A percentile compares a stretch with the other conserved stretches of the same genome.
Evolutionary conservation across 306 rosid genomes (phyloP).

Genomic region (Acacia crassicarpa): DNA sequence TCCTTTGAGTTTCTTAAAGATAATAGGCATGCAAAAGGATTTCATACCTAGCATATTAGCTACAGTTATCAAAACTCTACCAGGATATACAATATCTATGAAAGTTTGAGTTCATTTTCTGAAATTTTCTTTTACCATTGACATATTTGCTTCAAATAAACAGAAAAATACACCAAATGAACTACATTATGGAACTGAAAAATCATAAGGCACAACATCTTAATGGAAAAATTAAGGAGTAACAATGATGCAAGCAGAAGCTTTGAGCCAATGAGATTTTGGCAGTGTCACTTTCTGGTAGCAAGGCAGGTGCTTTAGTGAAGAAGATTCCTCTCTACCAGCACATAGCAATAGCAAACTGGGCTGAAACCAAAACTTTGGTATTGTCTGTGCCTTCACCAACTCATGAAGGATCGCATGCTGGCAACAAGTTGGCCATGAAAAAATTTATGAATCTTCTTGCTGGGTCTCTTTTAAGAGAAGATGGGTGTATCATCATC

Average conservation of each 20-base stretch:
- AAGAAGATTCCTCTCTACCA: slow-evolving; percentile 51
- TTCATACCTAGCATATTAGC: not conserved
- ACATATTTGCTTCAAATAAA: not conserved
- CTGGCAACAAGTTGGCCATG: not conserved
- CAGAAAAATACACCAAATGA: not conserved
- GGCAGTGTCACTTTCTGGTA: slow-evolving; percentile 87
- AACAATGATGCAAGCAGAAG: slow-evolving; percentile 25
- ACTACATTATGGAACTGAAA: not conserved
- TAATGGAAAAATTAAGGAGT: not conserved
- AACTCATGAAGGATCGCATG: not conserved
- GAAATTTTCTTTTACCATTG: not conserved
- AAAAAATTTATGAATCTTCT: not conserved
- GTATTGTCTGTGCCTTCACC: not conserved
- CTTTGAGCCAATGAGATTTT: slow-evolving; percentile 93
- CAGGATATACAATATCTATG: not conserved
- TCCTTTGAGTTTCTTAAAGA: not conserved
- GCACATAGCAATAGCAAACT: not conserved
- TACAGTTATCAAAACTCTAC: not conserved
- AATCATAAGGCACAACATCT: not conserved
- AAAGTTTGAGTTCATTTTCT: not conserved
- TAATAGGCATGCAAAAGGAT: not conserved
- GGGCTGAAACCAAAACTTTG: not conserved
- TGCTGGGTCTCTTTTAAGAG: not conserved
- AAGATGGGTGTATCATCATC: not conserved
- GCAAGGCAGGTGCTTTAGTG: slow-evolving; percentile 81